Evolutionary conservation across 176 grass and related monocot genomes (phyloP).

Genomic region (Phragmites australis): DNA sequence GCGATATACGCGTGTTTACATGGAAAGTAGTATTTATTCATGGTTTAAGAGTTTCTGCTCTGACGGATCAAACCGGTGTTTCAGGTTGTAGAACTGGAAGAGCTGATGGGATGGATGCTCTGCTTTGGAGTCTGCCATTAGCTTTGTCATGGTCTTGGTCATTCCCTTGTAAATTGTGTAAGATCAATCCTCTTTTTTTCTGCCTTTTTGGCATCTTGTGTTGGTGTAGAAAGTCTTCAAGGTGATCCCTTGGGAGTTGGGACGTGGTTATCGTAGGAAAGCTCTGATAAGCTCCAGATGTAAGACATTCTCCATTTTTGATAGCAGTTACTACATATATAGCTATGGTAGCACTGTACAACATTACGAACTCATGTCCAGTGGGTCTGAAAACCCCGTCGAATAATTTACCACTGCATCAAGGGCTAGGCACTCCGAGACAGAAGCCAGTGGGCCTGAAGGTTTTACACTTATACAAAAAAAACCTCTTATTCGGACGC

Average conservation of each 20-base stretch:
- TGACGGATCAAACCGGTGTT: conserved; percentile 43
- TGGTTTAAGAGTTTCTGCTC: neutral
- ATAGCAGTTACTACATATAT: neutral
- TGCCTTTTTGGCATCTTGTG: neutral
- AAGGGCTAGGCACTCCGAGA: neutral
- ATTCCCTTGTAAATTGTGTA: conserved; percentile 41
- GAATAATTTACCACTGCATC: neutral
- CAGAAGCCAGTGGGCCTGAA: neutral
- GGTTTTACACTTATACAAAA: neutral
- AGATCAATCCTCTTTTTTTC: neutral
- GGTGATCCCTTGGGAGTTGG: neutral
- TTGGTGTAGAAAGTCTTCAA: neutral
- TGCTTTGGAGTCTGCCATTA: conserved; percentile 12
- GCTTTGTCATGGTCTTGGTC: conserved; percentile 2
- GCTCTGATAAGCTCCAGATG: neutral
- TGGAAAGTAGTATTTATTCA: neutral
- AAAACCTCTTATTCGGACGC: neutral
- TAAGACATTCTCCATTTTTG: neutral
- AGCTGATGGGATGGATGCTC: conserved; percentile 11
- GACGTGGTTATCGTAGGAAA: neutral
- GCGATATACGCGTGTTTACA: neutral
- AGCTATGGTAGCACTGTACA: neutral
- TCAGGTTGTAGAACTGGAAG: conserved; percentile 58
- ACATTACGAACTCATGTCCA: neutral
- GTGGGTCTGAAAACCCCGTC: neutral